These are phyloP conservation scores for Penicillium waksmanii DNA, from an alignment of 495 filamentous ascomycete species.

Conservation along the genomic window DNA sequence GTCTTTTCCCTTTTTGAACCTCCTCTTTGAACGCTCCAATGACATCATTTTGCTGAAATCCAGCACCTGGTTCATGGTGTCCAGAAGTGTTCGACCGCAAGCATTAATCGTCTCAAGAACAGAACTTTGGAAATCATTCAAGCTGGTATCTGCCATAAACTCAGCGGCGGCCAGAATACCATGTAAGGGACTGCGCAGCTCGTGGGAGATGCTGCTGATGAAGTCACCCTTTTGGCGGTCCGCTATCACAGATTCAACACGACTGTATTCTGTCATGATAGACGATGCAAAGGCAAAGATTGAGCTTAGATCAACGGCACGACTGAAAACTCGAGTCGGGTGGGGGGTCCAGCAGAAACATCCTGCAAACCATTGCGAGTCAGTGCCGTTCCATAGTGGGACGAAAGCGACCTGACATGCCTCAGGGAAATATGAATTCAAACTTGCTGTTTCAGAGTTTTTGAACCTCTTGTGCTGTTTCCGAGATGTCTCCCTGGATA, in stretches of 20 bases:
- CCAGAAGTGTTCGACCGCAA: slow-evolving; percentile 67
- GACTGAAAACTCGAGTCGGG: slow-evolving; percentile 24
- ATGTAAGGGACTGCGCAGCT: slow-evolving; percentile 66
- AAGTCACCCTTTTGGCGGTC: slow-evolving; percentile 62
- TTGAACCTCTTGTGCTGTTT: neutral
- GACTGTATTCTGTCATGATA: slow-evolving; percentile 61
- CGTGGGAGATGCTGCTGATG: slow-evolving; percentile 69
- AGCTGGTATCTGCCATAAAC: slow-evolving; percentile 58
- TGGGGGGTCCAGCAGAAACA: slow-evolving; percentile 54
- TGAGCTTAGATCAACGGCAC: slow-evolving; percentile 31
- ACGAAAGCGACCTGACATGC: slow-evolving; percentile 43
- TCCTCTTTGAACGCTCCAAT: slow-evolving; percentile 13
- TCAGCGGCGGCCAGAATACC: slow-evolving; percentile 63
- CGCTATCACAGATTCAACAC: slow-evolving; percentile 47
- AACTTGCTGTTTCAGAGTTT: slow-evolving; percentile 14
- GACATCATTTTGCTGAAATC: slow-evolving; percentile 27
- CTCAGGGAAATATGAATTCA: slow-evolving; percentile 31
- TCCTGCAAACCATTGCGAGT: slow-evolving; percentile 62
- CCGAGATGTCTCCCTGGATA: neutral
- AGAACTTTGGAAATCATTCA: slow-evolving; percentile 50
- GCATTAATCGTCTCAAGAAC: slow-evolving; percentile 57
- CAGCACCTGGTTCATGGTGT: slow-evolving; percentile 39
- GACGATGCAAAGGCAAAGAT: slow-evolving; percentile 60
- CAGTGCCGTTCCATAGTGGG: slow-evolving; percentile 63
- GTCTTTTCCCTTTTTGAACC: slow-evolving; percentile 8